Evolutionary conservation across 75 land plant species (phyloP).

Genomic region (Cryptomeria japonica): DNA sequence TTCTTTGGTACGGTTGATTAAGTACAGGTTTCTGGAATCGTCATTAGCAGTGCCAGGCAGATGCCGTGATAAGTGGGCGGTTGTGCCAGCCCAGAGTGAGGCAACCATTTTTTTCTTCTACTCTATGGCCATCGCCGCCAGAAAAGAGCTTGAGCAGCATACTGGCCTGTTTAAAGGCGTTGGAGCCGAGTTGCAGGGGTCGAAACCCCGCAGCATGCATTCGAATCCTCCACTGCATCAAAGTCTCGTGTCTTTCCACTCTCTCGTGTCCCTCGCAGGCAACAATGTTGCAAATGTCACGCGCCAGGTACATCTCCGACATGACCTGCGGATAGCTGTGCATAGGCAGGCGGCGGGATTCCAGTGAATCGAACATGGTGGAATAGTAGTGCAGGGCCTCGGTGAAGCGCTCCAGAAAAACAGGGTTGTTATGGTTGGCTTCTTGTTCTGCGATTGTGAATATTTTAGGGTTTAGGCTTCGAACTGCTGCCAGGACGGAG

Average conservation of each 20-base stretch:
- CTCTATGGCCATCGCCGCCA: slow-evolving; percentile 70
- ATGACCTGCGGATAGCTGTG: slow-evolving; percentile 27
- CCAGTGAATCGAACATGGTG: slow-evolving; percentile 87
- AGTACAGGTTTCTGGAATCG: not conserved
- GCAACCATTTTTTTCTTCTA: slow-evolving; percentile 76
- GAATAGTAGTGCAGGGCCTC: slow-evolving; percentile 84
- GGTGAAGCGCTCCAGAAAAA: slow-evolving; percentile 71
- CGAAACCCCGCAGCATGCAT: slow-evolving; percentile 60
- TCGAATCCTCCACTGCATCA: slow-evolving; percentile 61
- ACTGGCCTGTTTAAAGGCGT: slow-evolving; percentile 81
- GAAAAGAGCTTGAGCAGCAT: slow-evolving; percentile 67
- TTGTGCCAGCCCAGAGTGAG: slow-evolving; percentile 87
- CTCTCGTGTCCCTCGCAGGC: slow-evolving; percentile 74
- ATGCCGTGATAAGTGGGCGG: slow-evolving; percentile 74
- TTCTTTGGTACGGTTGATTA: no score
- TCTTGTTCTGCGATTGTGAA: slow-evolving; percentile 87
- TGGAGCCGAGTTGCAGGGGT: slow-evolving; percentile 58
- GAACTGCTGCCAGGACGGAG: slow-evolving; percentile 49
- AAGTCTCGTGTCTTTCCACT: slow-evolving; percentile 79
- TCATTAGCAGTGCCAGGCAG: slow-evolving; percentile 59
- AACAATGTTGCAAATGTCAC: slow-evolving; percentile 77
- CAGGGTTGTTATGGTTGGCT: slow-evolving; percentile 66
- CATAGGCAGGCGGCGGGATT: slow-evolving; percentile 29
- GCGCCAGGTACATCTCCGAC: slow-evolving; percentile 66
- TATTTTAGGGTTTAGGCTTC: slow-evolving; percentile 58